These are phyloP conservation scores for Cylindrotheca closterium DNA, from an alignment of 108 stramenopile species.

Conservation along the genomic window DNA sequence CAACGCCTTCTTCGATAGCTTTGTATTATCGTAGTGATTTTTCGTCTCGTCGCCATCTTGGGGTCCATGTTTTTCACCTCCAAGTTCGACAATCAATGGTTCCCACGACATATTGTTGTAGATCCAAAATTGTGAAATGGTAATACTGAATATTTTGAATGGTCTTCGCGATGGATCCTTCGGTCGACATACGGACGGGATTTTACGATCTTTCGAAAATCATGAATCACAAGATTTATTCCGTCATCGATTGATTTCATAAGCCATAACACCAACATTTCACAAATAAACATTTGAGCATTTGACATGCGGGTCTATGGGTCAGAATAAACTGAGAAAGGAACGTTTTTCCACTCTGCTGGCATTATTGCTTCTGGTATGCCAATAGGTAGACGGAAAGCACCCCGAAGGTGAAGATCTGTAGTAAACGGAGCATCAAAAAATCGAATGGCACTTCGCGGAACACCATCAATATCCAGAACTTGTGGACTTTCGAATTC, in stretches of 20 bases:
- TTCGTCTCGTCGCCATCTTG: background rate
- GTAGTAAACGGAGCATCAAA: slow-evolving; percentile 44
- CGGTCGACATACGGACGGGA: too few relatives aligned
- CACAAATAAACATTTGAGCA: background rate
- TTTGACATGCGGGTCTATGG: background rate
- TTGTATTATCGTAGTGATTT: slow-evolving; percentile 51
- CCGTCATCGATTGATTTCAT: background rate
- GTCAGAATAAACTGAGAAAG: background rate
- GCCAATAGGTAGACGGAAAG: slow-evolving; percentile 68
- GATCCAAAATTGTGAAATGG: background rate
- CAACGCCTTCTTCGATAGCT: slow-evolving; percentile 6
- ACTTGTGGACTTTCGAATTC: background rate
- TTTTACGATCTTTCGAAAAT: background rate
- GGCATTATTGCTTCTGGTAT: slow-evolving; percentile 66
- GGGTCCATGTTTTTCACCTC: background rate
- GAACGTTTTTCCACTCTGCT: slow-evolving; percentile 47
- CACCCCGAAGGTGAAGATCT: slow-evolving; percentile 41
- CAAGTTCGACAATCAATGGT: background rate
- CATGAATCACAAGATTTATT: background rate
- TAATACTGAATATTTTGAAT: too few relatives aligned
- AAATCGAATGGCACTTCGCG: slow-evolving; percentile 46
- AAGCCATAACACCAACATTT: background rate
- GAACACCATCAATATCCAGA: slow-evolving; percentile 26
- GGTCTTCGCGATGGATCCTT: too few relatives aligned
- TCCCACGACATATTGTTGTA: background rate